Evolutionary conservation across 2,329 filamentous ascomycete species (phyloP).

Genomic region (Cadophora malorum): DNA sequence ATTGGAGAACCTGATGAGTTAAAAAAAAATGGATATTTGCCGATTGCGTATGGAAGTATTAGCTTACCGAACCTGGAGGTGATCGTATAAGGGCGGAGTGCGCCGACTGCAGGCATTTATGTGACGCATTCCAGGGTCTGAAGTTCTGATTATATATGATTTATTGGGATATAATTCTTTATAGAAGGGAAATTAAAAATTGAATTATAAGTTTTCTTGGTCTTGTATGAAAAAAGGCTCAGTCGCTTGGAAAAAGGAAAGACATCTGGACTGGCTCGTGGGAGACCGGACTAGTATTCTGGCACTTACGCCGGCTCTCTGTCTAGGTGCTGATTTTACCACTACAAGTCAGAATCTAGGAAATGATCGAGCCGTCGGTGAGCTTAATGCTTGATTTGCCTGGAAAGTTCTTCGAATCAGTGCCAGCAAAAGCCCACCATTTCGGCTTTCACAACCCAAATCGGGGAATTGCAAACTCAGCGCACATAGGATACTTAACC

Average conservation of each 20-base stretch:
- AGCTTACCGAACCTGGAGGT: not conserved
- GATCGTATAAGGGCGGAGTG: not conserved
- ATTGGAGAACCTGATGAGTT: not conserved
- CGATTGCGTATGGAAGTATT: not conserved
- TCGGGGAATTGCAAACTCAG: not conserved
- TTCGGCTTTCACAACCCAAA: not conserved
- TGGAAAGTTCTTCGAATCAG: not conserved
- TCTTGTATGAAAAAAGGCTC: not conserved
- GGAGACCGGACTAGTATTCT: not conserved
- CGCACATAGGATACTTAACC: too few relatives aligned
- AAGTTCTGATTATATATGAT: too few relatives aligned
- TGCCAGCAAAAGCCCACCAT: not conserved
- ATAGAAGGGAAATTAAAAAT: not conserved
- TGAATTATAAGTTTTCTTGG: not conserved
- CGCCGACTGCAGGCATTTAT: not conserved
- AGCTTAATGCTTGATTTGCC: too few relatives aligned
- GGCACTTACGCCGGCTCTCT: not conserved
- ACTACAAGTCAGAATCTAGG: not conserved
- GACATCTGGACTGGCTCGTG: not conserved
- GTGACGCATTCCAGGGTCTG: not conserved
- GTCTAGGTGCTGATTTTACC: not conserved
- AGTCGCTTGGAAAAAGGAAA: not conserved
- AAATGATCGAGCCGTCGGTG: not conserved
- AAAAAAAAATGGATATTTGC: too few relatives aligned
- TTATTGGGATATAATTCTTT: too few relatives aligned